These are phyloP conservation scores for Suillus ampliporus DNA, from an alignment of 768 basidiomycete species.

Conservation along the genomic window DNA sequence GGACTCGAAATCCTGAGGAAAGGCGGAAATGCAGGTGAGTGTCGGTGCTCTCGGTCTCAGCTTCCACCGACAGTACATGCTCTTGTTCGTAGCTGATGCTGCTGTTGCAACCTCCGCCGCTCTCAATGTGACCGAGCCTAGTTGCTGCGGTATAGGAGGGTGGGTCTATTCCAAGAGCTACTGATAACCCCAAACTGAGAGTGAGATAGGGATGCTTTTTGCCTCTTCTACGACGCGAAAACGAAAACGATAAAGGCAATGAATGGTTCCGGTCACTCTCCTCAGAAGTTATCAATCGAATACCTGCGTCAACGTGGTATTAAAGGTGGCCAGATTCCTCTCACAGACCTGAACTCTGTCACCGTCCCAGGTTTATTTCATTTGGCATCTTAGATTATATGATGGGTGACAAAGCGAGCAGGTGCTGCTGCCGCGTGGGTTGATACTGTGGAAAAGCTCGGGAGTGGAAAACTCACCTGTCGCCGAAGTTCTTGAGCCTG, in stretches of 20 bases:
- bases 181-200: constrained; percentile 18
- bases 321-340: constrained; percentile 70
- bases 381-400: constrained; percentile 2
- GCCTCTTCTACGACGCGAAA: constrained; percentile 88
- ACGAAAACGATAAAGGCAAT: constrained; percentile 83
- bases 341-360: constrained; percentile 87
- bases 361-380: constrained; percentile 71
- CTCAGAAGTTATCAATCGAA: constrained; percentile 77
- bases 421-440: constrained; percentile 97
- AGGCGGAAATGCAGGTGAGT: constrained; percentile 93
- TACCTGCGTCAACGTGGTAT: constrained; percentile 74
- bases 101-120: constrained; percentile 94
- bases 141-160: constrained; percentile 93
- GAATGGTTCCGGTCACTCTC: constrained; percentile 92
- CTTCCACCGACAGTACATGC: constrained; percentile 1
- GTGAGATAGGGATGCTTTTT: constrained; percentile 78
- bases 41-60: constrained; percentile 4
- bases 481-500: constrained; percentile 83
- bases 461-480: constrained; percentile 67
- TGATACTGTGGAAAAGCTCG: constrained; percentile 84
- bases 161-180: constrained; percentile 35
- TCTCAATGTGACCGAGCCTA: constrained; percentile 89
- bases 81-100: constrained; percentile 71
- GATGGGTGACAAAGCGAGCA: constrained; percentile 30
- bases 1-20: constrained; percentile 90